Evolutionary conservation across 805 yeast species (phyloP).

Genomic region (Lipomyces yamadae): DNA sequence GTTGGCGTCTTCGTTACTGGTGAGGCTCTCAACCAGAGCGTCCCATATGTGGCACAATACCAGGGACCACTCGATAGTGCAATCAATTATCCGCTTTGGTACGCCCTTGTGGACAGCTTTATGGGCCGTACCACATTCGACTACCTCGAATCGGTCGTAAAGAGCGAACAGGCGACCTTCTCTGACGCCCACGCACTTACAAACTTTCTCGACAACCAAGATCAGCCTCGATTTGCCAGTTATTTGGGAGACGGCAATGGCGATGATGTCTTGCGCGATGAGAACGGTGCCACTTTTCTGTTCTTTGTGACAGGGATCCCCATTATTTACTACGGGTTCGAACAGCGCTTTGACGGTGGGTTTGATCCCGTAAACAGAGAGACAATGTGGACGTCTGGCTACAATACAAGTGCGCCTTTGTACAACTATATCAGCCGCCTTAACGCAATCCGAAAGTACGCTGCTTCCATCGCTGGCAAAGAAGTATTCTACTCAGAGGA

Average conservation of each 20-base stretch:
- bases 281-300: slow-evolving; percentile 11
- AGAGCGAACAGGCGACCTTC: slow-evolving; percentile 4
- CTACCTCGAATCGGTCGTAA: neutral
- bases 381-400: slow-evolving; percentile 20
- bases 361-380: slow-evolving; percentile 22
- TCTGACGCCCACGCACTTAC: neutral
- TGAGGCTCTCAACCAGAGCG: slow-evolving; percentile 14
- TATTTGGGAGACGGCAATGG: neutral
- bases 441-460: slow-evolving; percentile 10
- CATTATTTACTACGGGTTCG: slow-evolving; percentile 23
- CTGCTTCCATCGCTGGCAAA: neutral
- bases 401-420: slow-evolving; percentile 7
- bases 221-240: slow-evolving; percentile 19
- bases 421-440: slow-evolving; percentile 8
- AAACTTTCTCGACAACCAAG: slow-evolving; percentile 21
- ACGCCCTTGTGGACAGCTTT: neutral
- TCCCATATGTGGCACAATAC: slow-evolving; percentile 8
- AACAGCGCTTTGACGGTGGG: slow-evolving; percentile 22
- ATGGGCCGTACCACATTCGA: slow-evolving; percentile 4
- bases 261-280: slow-evolving; percentile 6
- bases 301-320: slow-evolving; percentile 21
- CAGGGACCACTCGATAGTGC: slow-evolving; percentile 18
- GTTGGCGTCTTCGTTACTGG: slow-evolving; percentile 17
- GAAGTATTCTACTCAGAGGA: neutral
- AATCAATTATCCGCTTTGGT: slow-evolving; percentile 18